Evolutionary conservation across 768 basidiomycete species (phyloP), one percentile per base, ranked within the genome.

Genomic region (Lactarius hengduanensis): DNA sequence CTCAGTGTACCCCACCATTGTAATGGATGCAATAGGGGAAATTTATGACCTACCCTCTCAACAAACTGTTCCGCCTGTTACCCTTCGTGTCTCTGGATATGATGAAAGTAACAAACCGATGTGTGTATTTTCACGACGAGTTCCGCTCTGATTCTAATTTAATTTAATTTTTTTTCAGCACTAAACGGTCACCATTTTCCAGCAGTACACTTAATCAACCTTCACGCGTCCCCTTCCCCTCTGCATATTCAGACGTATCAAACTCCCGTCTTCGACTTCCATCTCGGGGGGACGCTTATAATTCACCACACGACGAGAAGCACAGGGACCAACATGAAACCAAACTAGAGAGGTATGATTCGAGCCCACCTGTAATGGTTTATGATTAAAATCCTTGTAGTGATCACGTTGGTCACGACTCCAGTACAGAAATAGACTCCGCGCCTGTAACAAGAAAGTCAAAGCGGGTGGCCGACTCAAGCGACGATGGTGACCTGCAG

Each of bases 391-490:
- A 2, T 6, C 26, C 4, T 30, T 59, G 28, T 43, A 63, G 66
- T 63, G 53, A 54, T 40, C 57, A 59, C 26, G 40, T 10, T 4
- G 57, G 53, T n/a, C 61, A 63, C 7, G 57, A 66, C 20, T 62
- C 65, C 1, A 57, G 66, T 28, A 41, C 57, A 2, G 57, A 59
- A 32, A 32, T 67, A 30, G 66, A 63, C 55, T 34, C 62, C 10
- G 57, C n/a, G 16, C 32, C 62, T 28, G 58, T 13, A 8, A 59
- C 59, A 9, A 64, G 28, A 61, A 59, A 62, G 38, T 60, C 68
- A 9, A 71, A 71, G 50, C 70, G 70, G n/a, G 22, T 61, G 53
- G 70, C 70, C 28, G 70, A 69, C 38, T 66, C 70, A 8, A 61
- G 62, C 8, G 70, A 71, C n/a, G 70, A 69, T 13, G 59, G 65